Base-by-base conservation (phyloP, 352 stramenopile species). In the Peronospora destructor region DNA sequence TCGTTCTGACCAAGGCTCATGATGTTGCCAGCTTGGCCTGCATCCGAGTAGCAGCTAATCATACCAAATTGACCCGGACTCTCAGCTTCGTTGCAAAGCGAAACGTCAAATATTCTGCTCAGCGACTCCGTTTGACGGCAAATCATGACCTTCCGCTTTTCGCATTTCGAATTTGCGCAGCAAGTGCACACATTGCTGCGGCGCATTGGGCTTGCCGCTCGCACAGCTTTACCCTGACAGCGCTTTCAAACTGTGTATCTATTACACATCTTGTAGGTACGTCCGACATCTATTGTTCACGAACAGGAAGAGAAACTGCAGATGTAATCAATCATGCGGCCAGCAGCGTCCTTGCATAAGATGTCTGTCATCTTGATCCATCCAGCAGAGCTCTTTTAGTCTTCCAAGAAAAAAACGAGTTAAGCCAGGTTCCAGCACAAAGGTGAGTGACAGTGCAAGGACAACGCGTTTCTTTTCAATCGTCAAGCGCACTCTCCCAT, bases 341-440 rank as follows among this genome's bases (percentile, higher is more conserved):
- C 23, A 6, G 23, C 4, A 26, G 65, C 57, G 11, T 53, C 19
- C 6, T 53, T 50, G 40, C 76, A 87, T 6, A 87, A 47, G 50
- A 29, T 14, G 50, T 50, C 14, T 73, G 51, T 0, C 49, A 1
- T 57, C 30, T 23, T 49, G 39, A 21, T 73, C 53, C 63, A 88
- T 82, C 73, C 73, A 84, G 0, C 64, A 49, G 0, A 84, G 68
- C 25, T 69, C 63, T 9, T n/a, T 13, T 66, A 57, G 0, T 70
- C 68, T 40, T 67, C 61, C 7, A 82, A 33, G 14, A 78, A 69
- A 23, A 73, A 88, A 6, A 21, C 38, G 25, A 6, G 2, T 81
- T 61, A 0, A 73, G 69, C 7, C 44, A 44, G 0, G 48, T 51
- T 13, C 21, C 47, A 10, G 61, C 61, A 40, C 77, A 88, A 7